Base-by-base conservation (phyloP, 108 stramenopile species). In the Mayamaea pseudoterrestris region DNA sequence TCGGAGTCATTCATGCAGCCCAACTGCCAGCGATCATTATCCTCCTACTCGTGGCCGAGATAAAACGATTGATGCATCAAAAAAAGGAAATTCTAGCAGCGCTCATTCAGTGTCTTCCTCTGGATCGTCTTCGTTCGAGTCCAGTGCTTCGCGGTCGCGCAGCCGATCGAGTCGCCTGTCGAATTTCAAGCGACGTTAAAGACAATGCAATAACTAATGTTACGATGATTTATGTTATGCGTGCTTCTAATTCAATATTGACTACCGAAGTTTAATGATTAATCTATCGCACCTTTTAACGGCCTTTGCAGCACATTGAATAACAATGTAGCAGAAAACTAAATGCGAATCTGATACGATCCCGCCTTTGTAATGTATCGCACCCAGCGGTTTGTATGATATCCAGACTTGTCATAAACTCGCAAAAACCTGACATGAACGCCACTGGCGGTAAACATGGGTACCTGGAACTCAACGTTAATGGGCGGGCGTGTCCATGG, bases 281-380 rank as follows among this genome's bases (percentile, higher is more conserved):
- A 34, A 34, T n/a, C n/a, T n/a, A n/a, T n/a, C n/a, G n/a, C n/a
- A n/a, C n/a, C n/a, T n/a, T n/a, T n/a, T n/a, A 34, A 11, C 32
- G 32, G 32, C 32, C 13, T 34, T 34, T 34, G 32, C 13, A 11
- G 13, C 13, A 34, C 32, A 11, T 9, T 34, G 13, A 34, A 34
- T 13, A 11, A 34, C 32, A n/a, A n/a, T n/a, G n/a, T n/a, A n/a
- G 32, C 32, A 34, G 32, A 34, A 34, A 9, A 12, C 76, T 82
- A 99, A 63, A 99, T 94, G 26, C 93, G 84, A 47, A 98, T 78
- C 59, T 95, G 90, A 62, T 97, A 99, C 40, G 69, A 75, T 11
- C 95, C 95, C 0, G 98, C 98, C 62, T 96, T 92, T 12, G 98
- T 96, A 48, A 96, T 93, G 73, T 97, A 98, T 46, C 94, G 78